Evolutionary conservation across 164 flowering plant species (phyloP).

Genomic region (Houttuynia cordata): DNA sequence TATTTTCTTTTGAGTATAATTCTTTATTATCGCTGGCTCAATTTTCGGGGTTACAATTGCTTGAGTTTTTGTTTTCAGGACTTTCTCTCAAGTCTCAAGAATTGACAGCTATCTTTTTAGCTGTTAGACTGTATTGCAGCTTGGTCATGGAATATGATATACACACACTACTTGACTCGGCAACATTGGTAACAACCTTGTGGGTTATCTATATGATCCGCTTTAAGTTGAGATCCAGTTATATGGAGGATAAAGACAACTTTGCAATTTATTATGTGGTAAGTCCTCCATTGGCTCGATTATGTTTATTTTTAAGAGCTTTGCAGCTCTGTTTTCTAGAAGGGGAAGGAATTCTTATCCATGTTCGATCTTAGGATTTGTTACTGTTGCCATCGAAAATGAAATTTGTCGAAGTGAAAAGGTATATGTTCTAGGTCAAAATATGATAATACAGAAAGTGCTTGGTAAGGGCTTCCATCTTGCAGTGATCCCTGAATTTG

Average conservation of each 20-base stretch:
- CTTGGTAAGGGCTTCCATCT: too few species aligned
- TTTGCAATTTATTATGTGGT: slow-evolving; percentile 35
- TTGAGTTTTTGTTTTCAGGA: slow-evolving; percentile 22
- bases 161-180: slow-evolving; percentile 40
- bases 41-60: neutral
- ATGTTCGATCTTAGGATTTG: neutral
- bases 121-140: slow-evolving; percentile 44
- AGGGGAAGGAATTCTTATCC: neutral
- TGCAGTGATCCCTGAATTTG: too few species aligned
- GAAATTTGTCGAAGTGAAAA: neutral
- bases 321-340: neutral
- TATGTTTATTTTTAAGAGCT: neutral
- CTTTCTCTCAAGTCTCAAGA: slow-evolving; percentile 48
- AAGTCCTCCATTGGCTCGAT: slow-evolving; percentile 5
- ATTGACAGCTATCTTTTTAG: slow-evolving; percentile 38
- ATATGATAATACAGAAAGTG: too few species aligned
- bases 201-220: slow-evolving; percentile 36
- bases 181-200: slow-evolving; percentile 30
- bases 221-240: slow-evolving; percentile 23
- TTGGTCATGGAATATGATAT: slow-evolving; percentile 45
- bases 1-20: neutral
- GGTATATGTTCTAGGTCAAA: neutral
- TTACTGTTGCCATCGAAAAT: too few species aligned
- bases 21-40: neutral
- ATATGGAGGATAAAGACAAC: slow-evolving; percentile 36